Percentiles rank a stretch among this genome's conserved stretches.
phyloP scores from a whole-genome alignment of 257 asterid genomes.

The Solanum paucissectum region DNA sequence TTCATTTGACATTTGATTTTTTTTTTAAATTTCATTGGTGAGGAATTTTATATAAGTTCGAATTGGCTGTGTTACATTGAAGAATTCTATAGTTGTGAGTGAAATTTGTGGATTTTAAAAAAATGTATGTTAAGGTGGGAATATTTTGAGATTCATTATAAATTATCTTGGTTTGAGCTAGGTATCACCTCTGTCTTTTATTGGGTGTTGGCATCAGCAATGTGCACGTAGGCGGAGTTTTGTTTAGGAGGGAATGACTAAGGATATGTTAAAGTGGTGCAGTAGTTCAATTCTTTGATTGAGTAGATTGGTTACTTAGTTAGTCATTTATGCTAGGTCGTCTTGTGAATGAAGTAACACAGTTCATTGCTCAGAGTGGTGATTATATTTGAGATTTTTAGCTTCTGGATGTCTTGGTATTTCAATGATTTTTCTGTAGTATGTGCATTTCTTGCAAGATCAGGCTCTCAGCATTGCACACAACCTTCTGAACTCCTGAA shows the following conservation, averaged over 20 bases:
- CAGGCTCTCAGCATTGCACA: neutral
- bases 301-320: neutral
- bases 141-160: neutral
- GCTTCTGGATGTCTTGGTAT: neutral
- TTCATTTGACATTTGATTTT: neutral
- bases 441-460: neutral
- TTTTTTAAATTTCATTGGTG: neutral
- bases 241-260: neutral
- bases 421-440: neutral
- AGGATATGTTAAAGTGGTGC: neutral
- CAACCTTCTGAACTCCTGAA: neutral
- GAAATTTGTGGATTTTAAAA: neutral
- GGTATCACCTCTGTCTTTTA: neutral
- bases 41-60: neutral
- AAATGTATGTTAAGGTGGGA: neutral
- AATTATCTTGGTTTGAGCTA: neutral
- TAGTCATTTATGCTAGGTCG: neutral
- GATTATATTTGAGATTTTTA: neutral
- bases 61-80: neutral
- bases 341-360: neutral
- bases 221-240: neutral
- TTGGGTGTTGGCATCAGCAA: neutral
- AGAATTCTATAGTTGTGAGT: neutral
- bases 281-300: neutral
- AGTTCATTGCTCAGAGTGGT: neutral